Base-by-base conservation (phyloP, 2,329 filamentous ascomycete genomes). In the Conoideocrella luteorostrata region DNA sequence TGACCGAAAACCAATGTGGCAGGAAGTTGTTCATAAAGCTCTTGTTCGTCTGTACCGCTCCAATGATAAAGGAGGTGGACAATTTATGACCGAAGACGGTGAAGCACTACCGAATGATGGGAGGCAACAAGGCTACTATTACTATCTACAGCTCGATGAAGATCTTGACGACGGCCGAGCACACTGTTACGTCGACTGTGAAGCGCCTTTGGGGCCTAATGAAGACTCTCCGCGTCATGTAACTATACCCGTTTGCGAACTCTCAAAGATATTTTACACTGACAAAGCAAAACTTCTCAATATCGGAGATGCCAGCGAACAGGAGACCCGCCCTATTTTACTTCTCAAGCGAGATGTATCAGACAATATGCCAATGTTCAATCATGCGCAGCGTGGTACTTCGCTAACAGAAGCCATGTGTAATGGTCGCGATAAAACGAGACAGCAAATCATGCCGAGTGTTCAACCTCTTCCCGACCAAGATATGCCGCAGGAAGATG, bases 1-100 rank as follows among this genome's bases (percentile, higher is more conserved):
- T 7, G 85, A 66, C 64, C 82, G 66, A 71, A 77, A 72, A 51
- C 72, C 88, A 0, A 85, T 90, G 1, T 97, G 93, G 93, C 93
- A 97, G 60, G 91, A 98, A 61, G 89, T 95, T 32, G 83, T 96
- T 48, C 90, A 97, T 68, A 98, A 97, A 62, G 87, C 89, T 15
- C 79, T 82, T 30, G 80, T 96, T 11, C 88, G 89, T 46, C 71
- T 98, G 10, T 76, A 85, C 54, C 77, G 90, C n/a, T n/a, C n/a
- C n/a, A n/a, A n/a, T n/a, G n/a, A n/a, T n/a, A n/a, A n/a, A n/a
- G n/a, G n/a, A n/a, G n/a, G n/a, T n/a, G n/a, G n/a, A n/a, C n/a
- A n/a, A 38, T 77, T 86, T 42, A 12, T 20, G 34, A 17, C 41
- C 45, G 13, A 43, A 42, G 12, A 22, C 45, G 9, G 24, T 23